Percentiles rank a stretch among this genome's conserved stretches.
phyloP scores from a whole-genome alignment of 768 basidiomycete genomes.

The Pisolithus marmoratus region DNA sequence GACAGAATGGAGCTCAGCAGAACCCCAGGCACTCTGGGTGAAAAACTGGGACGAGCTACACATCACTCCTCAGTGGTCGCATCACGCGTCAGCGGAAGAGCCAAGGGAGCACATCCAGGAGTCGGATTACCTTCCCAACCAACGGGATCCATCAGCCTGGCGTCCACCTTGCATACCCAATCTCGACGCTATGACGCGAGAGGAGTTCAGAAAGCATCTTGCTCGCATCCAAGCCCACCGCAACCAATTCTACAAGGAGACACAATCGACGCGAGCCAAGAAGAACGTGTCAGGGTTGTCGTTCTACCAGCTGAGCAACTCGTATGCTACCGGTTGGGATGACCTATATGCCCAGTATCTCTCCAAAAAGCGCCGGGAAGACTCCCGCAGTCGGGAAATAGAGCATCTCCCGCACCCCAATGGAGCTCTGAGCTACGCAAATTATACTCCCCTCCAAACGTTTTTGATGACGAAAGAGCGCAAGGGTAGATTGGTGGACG shows the following conservation, averaged over 20 bases:
- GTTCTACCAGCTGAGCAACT: constrained; percentile 24
- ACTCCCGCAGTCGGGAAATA: constrained; percentile 33
- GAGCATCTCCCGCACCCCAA: constrained; percentile 60
- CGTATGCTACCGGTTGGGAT: constrained; percentile 19
- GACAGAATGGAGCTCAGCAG: constrained; percentile 70
- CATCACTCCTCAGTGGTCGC: constrained; percentile 8
- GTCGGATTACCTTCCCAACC: constrained; percentile 20
- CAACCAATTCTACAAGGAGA: constrained; percentile 44
- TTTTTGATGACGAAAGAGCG: constrained; percentile 44
- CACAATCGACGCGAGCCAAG: constrained; percentile 10
- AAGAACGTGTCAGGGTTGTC: constrained; percentile 13
- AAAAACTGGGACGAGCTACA: constrained; percentile 58
- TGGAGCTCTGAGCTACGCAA: constrained; percentile 59
- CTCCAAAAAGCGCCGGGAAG: constrained; percentile 18
- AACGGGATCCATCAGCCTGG: constrained; percentile 12
- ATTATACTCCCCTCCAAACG: constrained; percentile 48
- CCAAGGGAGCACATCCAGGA: constrained; percentile 18
- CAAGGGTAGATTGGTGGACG: constrained; percentile 54
- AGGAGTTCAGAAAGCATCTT: constrained; percentile 56
- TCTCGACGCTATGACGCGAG: constrained; percentile 53
- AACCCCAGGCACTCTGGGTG: constrained; percentile 62
- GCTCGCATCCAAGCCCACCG: constrained; percentile 51
- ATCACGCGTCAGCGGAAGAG: constrained; percentile 8
- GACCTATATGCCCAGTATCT: constrained; percentile 16
- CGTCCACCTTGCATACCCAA: constrained; percentile 39